Percentiles rank a stretch among this genome's conserved stretches.
phyloP scores from a whole-genome alignment of 2,329 filamentous ascomycete species.

The Alternaria arborescens region DNA sequence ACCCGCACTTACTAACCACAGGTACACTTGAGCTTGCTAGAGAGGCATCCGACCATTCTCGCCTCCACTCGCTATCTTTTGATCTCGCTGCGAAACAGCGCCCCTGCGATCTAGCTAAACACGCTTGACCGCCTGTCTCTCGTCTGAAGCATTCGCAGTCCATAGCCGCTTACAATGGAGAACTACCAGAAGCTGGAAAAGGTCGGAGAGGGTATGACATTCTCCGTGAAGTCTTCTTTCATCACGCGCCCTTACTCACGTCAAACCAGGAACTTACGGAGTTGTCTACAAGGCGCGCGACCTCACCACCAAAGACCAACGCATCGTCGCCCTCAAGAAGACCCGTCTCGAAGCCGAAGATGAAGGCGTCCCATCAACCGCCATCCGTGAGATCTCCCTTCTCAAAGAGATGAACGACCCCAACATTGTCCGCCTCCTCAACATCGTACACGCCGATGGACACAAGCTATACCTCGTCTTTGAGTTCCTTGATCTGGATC shows the following conservation, averaged over 20 bases:
- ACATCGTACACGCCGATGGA: conserved; percentile 93
- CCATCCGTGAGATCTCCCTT: conserved; percentile 92
- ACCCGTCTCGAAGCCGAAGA: conserved; percentile 95
- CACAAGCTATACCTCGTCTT: conserved; percentile 95
- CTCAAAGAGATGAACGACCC: conserved; percentile 94
- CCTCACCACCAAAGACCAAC: conserved; percentile 75
- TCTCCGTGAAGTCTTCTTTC: background rate
- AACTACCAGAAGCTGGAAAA: conserved; percentile 98
- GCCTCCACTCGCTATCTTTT: background rate
- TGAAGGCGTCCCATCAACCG: conserved; percentile 90
- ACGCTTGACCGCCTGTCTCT: conserved; percentile 32
- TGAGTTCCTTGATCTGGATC: conserved; percentile 88
- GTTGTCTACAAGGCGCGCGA: conserved; percentile 95
- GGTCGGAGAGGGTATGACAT: conserved; percentile 83
- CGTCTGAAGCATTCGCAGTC: conserved; percentile 24
- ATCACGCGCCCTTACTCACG: conserved; percentile 13
- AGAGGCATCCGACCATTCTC: background rate
- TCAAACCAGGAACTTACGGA: conserved; percentile 81
- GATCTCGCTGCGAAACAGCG: conserved; percentile 7
- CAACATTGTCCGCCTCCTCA: conserved; percentile 86
- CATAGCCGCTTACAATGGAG: conserved; percentile 69
- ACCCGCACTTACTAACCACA: conserved; percentile 40
- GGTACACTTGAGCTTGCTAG: conserved; percentile 17
- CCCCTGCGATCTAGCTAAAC: conserved; percentile 1
- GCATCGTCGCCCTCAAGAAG: conserved; percentile 93